Conservation (phyloP, 176 grass and related monocot genomes). For the Paspalum vaginatum region DNA sequence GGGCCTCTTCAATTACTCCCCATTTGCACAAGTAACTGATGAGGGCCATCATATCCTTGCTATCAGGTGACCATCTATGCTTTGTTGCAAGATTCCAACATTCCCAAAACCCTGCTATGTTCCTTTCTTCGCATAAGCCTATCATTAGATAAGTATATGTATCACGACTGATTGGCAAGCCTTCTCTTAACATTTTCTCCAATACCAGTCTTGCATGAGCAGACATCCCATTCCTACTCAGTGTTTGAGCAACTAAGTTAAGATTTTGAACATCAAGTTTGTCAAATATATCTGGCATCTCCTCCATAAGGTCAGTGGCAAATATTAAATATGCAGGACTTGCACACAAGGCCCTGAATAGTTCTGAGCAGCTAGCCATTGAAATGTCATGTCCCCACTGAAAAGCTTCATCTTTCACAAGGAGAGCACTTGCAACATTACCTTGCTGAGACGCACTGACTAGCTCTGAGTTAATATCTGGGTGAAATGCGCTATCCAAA, state of each 20-base stretch:
- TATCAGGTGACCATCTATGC: slow-evolving; percentile 60
- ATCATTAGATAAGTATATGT: slow-evolving; percentile 63
- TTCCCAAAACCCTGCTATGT: slow-evolving; percentile 70
- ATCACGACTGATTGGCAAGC: slow-evolving; percentile 55
- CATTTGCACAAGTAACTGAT: slow-evolving; percentile 64
- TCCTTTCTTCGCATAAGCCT: slow-evolving; percentile 66
- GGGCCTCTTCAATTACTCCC: slow-evolving; percentile 73
- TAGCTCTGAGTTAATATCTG: slow-evolving; percentile 56
- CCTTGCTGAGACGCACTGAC: slow-evolving; percentile 62
- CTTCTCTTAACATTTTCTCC: slow-evolving; percentile 57
- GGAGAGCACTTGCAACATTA: slow-evolving; percentile 55
- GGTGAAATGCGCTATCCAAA: slow-evolving; percentile 61
- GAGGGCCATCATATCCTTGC: slow-evolving; percentile 50
- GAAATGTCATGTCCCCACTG: slow-evolving; percentile 71
- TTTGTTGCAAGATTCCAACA: slow-evolving; percentile 66
- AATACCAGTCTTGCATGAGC: slow-evolving; percentile 57
- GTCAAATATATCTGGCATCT: slow-evolving; percentile 54
- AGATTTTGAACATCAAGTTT: slow-evolving; percentile 67
- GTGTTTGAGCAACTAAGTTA: slow-evolving; percentile 53
- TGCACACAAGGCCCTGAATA: slow-evolving; percentile 57
- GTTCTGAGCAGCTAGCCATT: slow-evolving; percentile 45
- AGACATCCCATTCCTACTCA: slow-evolving; percentile 59
- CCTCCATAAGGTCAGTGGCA: slow-evolving; percentile 54
- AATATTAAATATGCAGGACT: slow-evolving; percentile 48
- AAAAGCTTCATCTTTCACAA: slow-evolving; percentile 65